Evolutionary conservation across 345 rosid species (phyloP).

Genomic region (Cardamine chenopodiifolia): DNA sequence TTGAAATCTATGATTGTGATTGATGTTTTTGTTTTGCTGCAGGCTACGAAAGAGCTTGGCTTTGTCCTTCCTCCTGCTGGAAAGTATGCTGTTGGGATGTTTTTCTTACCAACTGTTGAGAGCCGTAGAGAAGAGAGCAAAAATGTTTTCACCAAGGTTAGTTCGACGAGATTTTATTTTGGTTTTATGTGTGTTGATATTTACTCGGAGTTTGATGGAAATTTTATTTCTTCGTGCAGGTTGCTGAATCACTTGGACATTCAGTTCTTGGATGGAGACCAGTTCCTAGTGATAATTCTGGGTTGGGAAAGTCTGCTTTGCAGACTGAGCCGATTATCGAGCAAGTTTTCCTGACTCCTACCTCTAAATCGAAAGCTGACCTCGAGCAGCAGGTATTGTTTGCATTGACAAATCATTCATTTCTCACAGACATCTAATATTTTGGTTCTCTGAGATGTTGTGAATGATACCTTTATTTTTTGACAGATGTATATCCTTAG

Average conservation of each 20-base stretch:
- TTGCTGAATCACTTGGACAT: slow-evolving; percentile 97
- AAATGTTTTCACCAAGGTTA: slow-evolving; percentile 80
- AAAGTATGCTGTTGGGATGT: slow-evolving; percentile 93
- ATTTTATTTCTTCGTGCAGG: slow-evolving; percentile 47
- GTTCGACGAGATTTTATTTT: not conserved
- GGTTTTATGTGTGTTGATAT: not conserved
- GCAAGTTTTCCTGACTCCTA: slow-evolving; percentile 89
- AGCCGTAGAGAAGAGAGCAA: slow-evolving; percentile 80
- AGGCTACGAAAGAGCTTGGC: slow-evolving; percentile 77
- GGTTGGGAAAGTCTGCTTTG: slow-evolving; percentile 81
- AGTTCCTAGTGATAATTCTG: slow-evolving; percentile 87
- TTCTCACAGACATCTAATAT: not conserved
- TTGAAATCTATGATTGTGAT: not conserved
- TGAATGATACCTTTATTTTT: slow-evolving; percentile 21
- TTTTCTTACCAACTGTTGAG: slow-evolving; percentile 82
- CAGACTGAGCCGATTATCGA: slow-evolving; percentile 91
- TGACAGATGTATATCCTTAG: slow-evolving; percentile 91
- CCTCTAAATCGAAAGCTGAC: slow-evolving; percentile 70
- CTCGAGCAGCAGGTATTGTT: slow-evolving; percentile 82
- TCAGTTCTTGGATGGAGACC: slow-evolving; percentile 90
- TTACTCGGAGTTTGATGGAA: not conserved
- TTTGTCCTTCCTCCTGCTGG: slow-evolving; percentile 82
- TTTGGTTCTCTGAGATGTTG: not conserved
- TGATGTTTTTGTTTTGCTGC: slow-evolving; percentile 25
- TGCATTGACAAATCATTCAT: not conserved